Evolutionary conservation across 1,284 basidiomycete species (phyloP).

Genomic region (Ganoderma lucidum): DNA sequence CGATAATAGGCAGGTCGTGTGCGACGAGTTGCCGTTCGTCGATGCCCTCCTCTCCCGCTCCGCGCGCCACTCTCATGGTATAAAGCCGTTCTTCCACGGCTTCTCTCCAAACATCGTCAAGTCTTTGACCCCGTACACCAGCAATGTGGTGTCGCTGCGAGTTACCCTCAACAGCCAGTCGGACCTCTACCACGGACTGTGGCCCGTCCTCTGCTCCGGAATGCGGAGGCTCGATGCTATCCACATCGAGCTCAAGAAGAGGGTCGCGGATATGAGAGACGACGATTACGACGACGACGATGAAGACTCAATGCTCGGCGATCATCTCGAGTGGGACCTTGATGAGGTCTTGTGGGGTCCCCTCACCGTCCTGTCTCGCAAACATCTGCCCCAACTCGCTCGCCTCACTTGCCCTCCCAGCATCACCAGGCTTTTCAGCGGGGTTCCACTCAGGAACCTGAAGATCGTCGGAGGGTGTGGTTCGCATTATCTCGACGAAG

Average conservation of each 20-base stretch:
- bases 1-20: neutral
- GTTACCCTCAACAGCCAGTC: neutral
- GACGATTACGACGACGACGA: neutral
- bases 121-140: neutral
- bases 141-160: neutral
- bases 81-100: neutral
- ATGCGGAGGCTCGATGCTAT: neutral
- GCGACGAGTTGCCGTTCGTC: neutral
- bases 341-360: neutral
- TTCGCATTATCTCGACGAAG: neutral
- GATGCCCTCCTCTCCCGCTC: neutral
- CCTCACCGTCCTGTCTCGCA: neutral
- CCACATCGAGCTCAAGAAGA: neutral
- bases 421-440: neutral
- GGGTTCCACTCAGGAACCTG: neutral
- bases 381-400: neutral
- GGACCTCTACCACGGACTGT: neutral
- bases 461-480: neutral
- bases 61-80: neutral
- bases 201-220: neutral
- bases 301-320: neutral
- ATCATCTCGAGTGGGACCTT: neutral
- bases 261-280: neutral
- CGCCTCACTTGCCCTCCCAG: neutral
- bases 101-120: neutral